phyloP scores from a whole-genome alignment of 208 protist genomes.

The Crithidia mellificae region DNA sequence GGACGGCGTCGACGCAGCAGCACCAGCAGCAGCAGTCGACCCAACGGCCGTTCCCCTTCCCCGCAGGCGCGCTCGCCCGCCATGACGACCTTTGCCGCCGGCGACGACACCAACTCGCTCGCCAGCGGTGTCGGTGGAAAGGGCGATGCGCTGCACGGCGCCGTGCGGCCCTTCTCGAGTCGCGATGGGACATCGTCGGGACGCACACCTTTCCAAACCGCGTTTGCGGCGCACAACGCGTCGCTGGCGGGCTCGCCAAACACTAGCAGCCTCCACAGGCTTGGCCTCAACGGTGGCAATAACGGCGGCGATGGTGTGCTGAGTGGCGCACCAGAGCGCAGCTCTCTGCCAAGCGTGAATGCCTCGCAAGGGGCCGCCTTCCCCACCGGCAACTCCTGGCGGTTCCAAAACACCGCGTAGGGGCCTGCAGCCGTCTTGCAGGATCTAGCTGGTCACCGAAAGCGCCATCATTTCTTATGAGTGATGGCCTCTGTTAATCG shows the following conservation, averaged over 20 bases:
- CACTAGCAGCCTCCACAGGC: background rate
- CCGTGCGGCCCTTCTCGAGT: slow-evolving; percentile 4
- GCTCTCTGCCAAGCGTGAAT: background rate
- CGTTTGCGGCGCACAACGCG: slow-evolving; percentile 7
- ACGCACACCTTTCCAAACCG: background rate
- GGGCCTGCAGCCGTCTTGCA: too few species aligned
- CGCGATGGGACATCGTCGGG: slow-evolving; percentile 9
- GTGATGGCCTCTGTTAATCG: too few species aligned
- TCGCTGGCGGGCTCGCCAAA: background rate
- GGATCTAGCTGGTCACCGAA: too few species aligned
- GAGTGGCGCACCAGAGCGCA: background rate
- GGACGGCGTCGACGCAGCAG: background rate
- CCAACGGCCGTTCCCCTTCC: background rate
- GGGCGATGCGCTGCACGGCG: background rate
- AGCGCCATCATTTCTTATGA: too few species aligned
- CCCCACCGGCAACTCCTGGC: background rate
- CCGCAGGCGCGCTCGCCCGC: background rate
- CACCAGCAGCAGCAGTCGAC: background rate
- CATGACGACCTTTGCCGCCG: background rate
- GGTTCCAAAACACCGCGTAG: background rate
- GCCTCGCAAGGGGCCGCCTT: background rate
- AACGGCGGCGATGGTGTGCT: background rate
- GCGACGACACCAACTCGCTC: background rate
- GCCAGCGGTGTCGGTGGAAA: background rate
- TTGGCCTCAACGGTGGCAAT: background rate